Percentiles rank a stretch among this genome's conserved stretches.
These are phyloP conservation scores for Apium graveolens DNA, from an alignment of 129 eudicot species.

Conservation along the genomic window DNA sequence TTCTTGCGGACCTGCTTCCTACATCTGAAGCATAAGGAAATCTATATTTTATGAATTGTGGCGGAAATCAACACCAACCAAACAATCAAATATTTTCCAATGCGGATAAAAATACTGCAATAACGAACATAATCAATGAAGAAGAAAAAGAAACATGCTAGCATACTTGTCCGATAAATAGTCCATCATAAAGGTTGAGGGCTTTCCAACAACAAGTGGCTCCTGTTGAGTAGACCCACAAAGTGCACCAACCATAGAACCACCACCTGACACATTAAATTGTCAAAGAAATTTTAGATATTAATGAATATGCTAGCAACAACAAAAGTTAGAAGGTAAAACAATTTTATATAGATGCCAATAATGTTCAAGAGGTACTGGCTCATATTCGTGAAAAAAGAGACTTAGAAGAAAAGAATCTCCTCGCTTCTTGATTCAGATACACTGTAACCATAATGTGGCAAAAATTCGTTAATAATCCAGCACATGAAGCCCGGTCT, in stretches of 20 bases:
- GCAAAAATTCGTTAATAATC: background rate
- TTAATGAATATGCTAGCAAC: background rate
- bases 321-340: background rate
- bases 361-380: background rate
- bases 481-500: background rate
- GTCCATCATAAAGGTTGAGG: constrained; percentile 99
- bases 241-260: constrained; percentile 98
- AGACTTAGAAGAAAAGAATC: background rate
- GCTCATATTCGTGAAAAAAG: background rate
- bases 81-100: background rate
- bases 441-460: background rate
- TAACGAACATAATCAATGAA: background rate
- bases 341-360: background rate
- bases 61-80: background rate
- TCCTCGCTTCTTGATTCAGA: background rate
- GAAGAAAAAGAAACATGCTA: background rate
- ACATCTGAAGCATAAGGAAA: background rate
- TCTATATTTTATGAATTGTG: background rate
- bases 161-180: constrained; percentile 82
- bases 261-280: constrained; percentile 65
- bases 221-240: constrained; percentile 89
- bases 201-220: constrained; percentile 93
- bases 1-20: background rate
- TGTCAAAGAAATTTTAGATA: background rate
- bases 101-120: background rate